A percentile compares a stretch with the other conserved stretches of the same genome.
phyloP scores from a whole-genome alignment of 2,329 filamentous ascomycete species.

The Calonectria hongkongensis region DNA sequence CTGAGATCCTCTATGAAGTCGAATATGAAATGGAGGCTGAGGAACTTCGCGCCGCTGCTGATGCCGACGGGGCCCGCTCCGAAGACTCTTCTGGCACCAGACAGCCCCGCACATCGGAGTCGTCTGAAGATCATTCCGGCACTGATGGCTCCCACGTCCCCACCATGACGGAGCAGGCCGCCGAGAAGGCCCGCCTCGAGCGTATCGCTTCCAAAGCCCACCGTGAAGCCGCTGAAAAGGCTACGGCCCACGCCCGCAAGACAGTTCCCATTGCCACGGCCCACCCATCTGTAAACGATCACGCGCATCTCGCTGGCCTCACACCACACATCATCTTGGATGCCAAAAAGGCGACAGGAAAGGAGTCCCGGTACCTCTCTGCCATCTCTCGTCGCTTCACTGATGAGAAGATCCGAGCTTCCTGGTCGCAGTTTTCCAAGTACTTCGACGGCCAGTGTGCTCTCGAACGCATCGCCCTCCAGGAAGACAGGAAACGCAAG shows the following conservation, averaged over 20 bases:
- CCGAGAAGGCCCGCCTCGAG: conserved; percentile 77
- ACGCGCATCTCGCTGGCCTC: conserved; percentile 74
- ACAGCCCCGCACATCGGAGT: conserved; percentile 52
- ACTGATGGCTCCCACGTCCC: conserved; percentile 51
- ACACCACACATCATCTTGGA: conserved; percentile 83
- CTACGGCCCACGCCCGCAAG: conserved; percentile 73
- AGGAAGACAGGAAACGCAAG: conserved; percentile 91
- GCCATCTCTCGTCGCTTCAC: conserved; percentile 74
- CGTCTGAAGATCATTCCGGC: conserved; percentile 52
- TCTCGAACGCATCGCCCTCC: conserved; percentile 89
- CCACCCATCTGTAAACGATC: conserved; percentile 74
- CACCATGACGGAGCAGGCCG: conserved; percentile 73
- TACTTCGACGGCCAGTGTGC: conserved; percentile 92
- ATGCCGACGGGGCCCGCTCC: conserved; percentile 44
- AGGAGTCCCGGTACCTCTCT: conserved; percentile 84
- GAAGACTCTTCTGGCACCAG: conserved; percentile 48
- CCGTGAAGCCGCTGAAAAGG: conserved; percentile 73
- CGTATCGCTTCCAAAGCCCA: conserved; percentile 74
- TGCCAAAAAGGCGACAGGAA: conserved; percentile 85
- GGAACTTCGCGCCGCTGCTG: conserved; percentile 69
- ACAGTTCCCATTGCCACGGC: conserved; percentile 68
- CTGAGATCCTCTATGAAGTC: conserved; percentile 88
- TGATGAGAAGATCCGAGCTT: conserved; percentile 75
- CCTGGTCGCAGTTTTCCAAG: conserved; percentile 85
- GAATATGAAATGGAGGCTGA: conserved; percentile 82